Conservation (phyloP, 108 stramenopile genomes). For the Pseudonitzschia delicatissima region DNA sequence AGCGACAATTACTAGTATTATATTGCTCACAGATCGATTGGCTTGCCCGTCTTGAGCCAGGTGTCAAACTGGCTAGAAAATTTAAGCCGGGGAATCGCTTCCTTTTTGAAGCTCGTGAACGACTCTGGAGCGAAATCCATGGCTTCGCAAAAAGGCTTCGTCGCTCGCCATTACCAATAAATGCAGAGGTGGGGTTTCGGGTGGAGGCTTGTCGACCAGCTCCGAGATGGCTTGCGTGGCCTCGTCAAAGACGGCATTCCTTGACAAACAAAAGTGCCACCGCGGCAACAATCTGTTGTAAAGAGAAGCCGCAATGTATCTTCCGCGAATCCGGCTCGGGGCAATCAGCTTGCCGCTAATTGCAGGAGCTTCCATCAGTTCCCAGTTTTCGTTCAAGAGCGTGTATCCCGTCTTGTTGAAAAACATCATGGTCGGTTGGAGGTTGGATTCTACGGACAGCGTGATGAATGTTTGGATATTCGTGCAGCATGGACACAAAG, state of each 20-base stretch:
- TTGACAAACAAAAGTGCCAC: constrained; percentile 61
- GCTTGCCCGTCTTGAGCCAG: constrained; percentile 79
- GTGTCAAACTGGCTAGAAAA: constrained; percentile 75
- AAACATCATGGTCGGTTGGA: constrained; percentile 72
- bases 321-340: constrained; percentile 40
- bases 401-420: constrained; percentile 79
- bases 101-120: constrained; percentile 52
- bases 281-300: constrained; percentile 80
- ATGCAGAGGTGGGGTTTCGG: constrained; percentile 54
- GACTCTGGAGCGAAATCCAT: constrained; percentile 42
- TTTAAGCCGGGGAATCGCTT: constrained; percentile 68
- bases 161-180: constrained; percentile 65
- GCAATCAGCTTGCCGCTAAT: neutral
- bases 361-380: constrained; percentile 3
- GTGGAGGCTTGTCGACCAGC: neutral
- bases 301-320: constrained; percentile 79
- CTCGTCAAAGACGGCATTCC: neutral
- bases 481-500: constrained; percentile 24
- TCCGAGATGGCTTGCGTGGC: neutral
- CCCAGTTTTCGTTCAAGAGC: constrained; percentile 48
- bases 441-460: constrained; percentile 68
- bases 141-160: constrained; percentile 54
- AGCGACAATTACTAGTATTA: no score
- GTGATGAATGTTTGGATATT: constrained; percentile 76
- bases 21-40: constrained; percentile 40